Evolutionary conservation across 2,329 filamentous ascomycete species (phyloP).

Genomic region (Thermomyces lanuginosus): DNA sequence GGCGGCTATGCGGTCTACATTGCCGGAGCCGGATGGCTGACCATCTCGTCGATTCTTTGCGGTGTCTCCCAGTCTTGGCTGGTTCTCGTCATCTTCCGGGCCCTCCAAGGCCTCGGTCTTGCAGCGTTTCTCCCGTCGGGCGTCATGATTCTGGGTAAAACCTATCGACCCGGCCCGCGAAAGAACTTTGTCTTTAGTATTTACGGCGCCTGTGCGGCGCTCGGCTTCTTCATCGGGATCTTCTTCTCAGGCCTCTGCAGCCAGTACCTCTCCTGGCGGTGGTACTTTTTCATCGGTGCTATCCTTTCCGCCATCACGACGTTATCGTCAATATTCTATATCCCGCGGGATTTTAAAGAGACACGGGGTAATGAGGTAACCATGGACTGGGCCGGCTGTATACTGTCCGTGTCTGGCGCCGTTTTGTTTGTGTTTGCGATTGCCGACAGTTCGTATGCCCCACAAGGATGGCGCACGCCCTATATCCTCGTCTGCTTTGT

Average conservation of each 20-base stretch:
- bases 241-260: constrained; percentile 46
- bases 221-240: constrained; percentile 41
- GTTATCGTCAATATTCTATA: neutral
- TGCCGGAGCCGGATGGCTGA: constrained; percentile 43
- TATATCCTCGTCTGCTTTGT: constrained; percentile 48
- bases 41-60: no score
- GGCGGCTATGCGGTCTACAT: constrained; percentile 48
- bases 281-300: constrained; percentile 50
- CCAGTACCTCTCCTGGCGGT: constrained; percentile 42
- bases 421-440: constrained; percentile 59
- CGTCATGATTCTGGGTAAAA: constrained; percentile 48
- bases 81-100: constrained; percentile 46
- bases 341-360: neutral
- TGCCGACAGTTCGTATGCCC: constrained; percentile 52
- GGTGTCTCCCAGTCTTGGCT: constrained; percentile 41
- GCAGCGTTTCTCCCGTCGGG: constrained; percentile 49
- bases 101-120: constrained; percentile 46
- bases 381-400: constrained; percentile 32
- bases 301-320: constrained; percentile 35
- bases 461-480: constrained; percentile 44
- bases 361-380: constrained; percentile 18
- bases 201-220: constrained; percentile 37
- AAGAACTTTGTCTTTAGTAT: constrained; percentile 49
- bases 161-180: constrained; percentile 33
- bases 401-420: constrained; percentile 47